phyloP scores from a whole-genome alignment of 805 yeast genomes.

The Pichia cabralensis region DNA sequence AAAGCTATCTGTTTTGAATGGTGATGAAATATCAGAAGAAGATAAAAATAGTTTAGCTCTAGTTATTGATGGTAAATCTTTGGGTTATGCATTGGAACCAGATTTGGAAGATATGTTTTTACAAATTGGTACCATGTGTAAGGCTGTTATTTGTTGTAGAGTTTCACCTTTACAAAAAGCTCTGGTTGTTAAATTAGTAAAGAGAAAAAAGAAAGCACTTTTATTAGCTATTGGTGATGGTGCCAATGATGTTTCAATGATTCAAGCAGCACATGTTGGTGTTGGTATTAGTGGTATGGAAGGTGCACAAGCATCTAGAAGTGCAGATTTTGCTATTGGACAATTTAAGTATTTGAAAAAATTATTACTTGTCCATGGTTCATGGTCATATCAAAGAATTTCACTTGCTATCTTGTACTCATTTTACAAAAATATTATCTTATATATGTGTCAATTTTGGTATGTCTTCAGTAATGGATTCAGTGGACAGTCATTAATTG shows the following conservation, averaged over 20 bases:
- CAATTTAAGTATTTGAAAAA: conserved; percentile 84
- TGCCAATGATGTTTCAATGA: conserved; percentile 98
- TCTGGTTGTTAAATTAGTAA: conserved; percentile 87
- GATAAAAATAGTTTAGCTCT: conserved; percentile 77
- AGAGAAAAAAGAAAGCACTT: conserved; percentile 64
- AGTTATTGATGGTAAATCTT: conserved; percentile 88
- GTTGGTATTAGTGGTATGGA: conserved; percentile 99
- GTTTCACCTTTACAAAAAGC: conserved; percentile 98
- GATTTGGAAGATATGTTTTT: conserved; percentile 71
- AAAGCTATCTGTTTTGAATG: conserved; percentile 64
- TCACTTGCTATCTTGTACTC: conserved; percentile 89
- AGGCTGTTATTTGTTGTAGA: conserved; percentile 95
- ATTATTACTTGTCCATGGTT: conserved; percentile 83
- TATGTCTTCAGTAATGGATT: conserved; percentile 85
- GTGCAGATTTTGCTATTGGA: conserved; percentile 95
- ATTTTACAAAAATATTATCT: conserved; percentile 89
- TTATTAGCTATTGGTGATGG: conserved; percentile 96
- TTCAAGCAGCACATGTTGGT: conserved; percentile 98
- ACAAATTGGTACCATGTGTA: conserved; percentile 75
- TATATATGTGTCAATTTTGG: conserved; percentile 98
- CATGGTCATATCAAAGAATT: conserved; percentile 96
- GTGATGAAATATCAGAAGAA: conserved; percentile 53
- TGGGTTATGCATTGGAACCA: conserved; percentile 75
- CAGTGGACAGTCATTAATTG: conserved; percentile 93
- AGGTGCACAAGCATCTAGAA: conserved; percentile 98